phyloP scores from a whole-genome alignment of 2,329 filamentous ascomycete species.

The Akanthomyces uredinophilus region DNA sequence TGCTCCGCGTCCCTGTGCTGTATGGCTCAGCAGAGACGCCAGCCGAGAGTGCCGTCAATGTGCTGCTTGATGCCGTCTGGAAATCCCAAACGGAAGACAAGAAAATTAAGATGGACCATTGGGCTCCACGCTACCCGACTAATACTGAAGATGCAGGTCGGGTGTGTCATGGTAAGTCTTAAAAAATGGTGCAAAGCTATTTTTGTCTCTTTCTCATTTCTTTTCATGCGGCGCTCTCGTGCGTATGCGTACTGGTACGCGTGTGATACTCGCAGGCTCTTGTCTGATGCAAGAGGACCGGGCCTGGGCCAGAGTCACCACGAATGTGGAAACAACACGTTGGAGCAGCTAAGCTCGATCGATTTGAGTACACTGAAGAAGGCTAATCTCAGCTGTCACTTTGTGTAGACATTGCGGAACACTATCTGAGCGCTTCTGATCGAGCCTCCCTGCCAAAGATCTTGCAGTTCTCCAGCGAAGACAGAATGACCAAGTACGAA shows the following conservation, averaged over 20 bases:
- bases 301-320: background rate
- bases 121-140: slow-evolving; percentile 78
- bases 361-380: background rate
- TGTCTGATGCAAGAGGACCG: too few species aligned
- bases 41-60: slow-evolving; percentile 77
- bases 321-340: background rate
- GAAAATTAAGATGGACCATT: slow-evolving; percentile 76
- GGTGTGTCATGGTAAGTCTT: slow-evolving; percentile 59
- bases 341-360: background rate
- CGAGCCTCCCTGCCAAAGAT: slow-evolving; percentile 57
- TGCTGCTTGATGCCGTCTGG: slow-evolving; percentile 70
- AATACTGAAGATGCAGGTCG: slow-evolving; percentile 83
- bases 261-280: too few species aligned
- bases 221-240: slow-evolving; percentile 11
- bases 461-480: slow-evolving; percentile 83
- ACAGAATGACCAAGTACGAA: slow-evolving; percentile 83
- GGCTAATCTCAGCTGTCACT: slow-evolving; percentile 1
- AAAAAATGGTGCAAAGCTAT: background rate
- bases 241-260: background rate
- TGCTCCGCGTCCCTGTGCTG: slow-evolving; percentile 76
- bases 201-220: slow-evolving; percentile 11
- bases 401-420: slow-evolving; percentile 58
- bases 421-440: slow-evolving; percentile 54
- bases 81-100: slow-evolving; percentile 61
- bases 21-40: slow-evolving; percentile 71